Conservation (phyloP, 768 basidiomycete species). For the Pilatotrama ljubarskyi region DNA sequence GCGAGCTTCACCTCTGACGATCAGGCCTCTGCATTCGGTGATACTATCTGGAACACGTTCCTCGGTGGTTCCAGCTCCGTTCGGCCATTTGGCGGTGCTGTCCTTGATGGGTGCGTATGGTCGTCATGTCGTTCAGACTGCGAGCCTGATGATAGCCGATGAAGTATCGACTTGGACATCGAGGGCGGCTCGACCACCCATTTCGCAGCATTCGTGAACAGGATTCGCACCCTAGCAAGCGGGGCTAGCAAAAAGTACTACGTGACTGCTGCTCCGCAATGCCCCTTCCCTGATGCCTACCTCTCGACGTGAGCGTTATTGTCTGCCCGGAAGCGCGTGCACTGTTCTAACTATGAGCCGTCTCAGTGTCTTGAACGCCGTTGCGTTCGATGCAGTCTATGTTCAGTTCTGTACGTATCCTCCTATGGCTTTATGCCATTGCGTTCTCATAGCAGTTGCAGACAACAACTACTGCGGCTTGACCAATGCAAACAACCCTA, state of each 20-base stretch:
- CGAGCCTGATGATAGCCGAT: neutral
- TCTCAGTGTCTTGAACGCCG: constrained; percentile 52
- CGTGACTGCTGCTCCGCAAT: constrained; percentile 65
- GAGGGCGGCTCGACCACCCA: constrained; percentile 53
- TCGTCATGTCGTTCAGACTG: neutral
- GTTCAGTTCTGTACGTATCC: constrained; percentile 60
- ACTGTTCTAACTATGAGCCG: neutral
- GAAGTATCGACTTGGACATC: constrained; percentile 66
- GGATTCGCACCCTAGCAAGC: constrained; percentile 51
- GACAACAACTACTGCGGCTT: constrained; percentile 64
- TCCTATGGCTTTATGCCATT: neutral
- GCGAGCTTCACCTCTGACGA: constrained; percentile 59
- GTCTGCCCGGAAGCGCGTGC: too few species aligned
- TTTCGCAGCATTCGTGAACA: constrained; percentile 42
- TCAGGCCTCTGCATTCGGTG: constrained; percentile 59
- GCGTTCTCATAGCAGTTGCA: constrained; percentile 6
- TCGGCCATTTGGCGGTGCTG: constrained; percentile 69
- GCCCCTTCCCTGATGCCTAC: constrained; percentile 68
- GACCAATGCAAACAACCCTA: constrained; percentile 44
- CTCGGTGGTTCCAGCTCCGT: constrained; percentile 61
- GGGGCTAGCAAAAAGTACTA: constrained; percentile 63
- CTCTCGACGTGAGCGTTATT: constrained; percentile 38
- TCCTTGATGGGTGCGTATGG: constrained; percentile 63
- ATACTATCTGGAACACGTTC: constrained; percentile 73
- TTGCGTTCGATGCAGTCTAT: constrained; percentile 70